Conservation (phyloP, 768 basidiomycete genomes). For the Termitomyces sp. region DNA sequence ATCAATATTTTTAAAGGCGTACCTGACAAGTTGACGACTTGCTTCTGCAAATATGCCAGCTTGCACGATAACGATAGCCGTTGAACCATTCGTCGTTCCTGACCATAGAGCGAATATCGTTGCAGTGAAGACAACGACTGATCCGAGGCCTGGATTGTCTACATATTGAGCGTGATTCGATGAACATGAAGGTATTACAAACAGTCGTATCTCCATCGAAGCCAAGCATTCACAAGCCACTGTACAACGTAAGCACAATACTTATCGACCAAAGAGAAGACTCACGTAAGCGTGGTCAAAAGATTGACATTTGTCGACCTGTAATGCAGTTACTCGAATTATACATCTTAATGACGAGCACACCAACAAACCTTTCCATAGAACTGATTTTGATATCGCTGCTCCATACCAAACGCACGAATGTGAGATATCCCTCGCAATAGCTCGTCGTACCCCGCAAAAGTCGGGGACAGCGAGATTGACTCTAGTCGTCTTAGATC, state of each 20-base stretch:
- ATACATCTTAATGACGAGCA: conserved; percentile 13
- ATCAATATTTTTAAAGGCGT: conserved; percentile 7
- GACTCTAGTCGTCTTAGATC: conserved; percentile 66
- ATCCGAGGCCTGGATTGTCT: conserved; percentile 41
- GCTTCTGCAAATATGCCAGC: conserved; percentile 67
- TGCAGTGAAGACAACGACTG: conserved; percentile 62
- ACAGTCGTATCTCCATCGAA: conserved; percentile 74
- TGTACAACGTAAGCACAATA: conserved; percentile 16
- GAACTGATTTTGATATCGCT: conserved; percentile 57
- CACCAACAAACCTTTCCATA: too few relatives aligned
- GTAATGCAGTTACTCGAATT: conserved; percentile 25
- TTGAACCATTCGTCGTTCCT: conserved; percentile 50
- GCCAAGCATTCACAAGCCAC: conserved; percentile 69
- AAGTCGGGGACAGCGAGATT: conserved; percentile 63
- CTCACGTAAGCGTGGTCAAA: too few relatives aligned
- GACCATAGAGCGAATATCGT: conserved; percentile 63
- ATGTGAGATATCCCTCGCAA: conserved; percentile 62
- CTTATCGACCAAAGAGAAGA: conserved; percentile 2
- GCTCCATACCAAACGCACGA: conserved; percentile 69
- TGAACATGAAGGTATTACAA: conserved; percentile 13
- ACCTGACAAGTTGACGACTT: conserved; percentile 56
- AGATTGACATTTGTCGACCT: conserved; percentile 60
- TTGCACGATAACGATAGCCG: conserved; percentile 69
- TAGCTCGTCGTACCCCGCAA: conserved; percentile 72
- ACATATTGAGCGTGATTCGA: not conserved